Evolutionary conservation across 2,329 filamentous ascomycete species (phyloP).

Genomic region (Xylaria multiplex): DNA sequence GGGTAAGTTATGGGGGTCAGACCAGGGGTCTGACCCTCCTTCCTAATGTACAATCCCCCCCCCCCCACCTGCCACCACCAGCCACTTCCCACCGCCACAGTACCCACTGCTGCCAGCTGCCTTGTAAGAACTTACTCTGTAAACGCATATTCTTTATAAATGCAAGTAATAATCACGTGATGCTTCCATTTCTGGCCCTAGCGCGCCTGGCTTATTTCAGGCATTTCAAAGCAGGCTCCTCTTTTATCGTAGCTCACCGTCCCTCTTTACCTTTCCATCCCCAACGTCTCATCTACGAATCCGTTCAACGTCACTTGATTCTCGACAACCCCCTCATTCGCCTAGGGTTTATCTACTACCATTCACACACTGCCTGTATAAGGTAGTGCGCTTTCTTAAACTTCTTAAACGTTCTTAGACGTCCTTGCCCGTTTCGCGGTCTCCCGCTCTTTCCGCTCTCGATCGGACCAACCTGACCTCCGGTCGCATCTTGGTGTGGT

Average conservation of each 20-base stretch:
- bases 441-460: background rate
- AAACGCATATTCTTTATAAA: too few relatives aligned
- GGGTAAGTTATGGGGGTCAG: too few relatives aligned
- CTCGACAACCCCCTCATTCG: slow-evolving; percentile 8
- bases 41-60: too few relatives aligned
- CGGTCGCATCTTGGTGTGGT: slow-evolving; percentile 28
- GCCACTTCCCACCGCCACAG: too few relatives aligned
- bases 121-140: too few relatives aligned
- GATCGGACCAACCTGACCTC: slow-evolving; percentile 1
- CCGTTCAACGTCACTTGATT: slow-evolving; percentile 5
- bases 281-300: slow-evolving; percentile 9
- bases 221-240: slow-evolving; percentile 34
- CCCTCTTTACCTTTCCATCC: slow-evolving; percentile 19
- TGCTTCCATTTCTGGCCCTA: slow-evolving; percentile 19
- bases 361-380: background rate
- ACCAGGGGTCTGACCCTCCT: too few relatives aligned
- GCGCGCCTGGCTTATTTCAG: slow-evolving; percentile 37
- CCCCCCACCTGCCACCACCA: too few relatives aligned
- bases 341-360: background rate
- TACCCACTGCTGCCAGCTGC: background rate
- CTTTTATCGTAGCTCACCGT: slow-evolving; percentile 16
- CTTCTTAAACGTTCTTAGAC: background rate
- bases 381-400: background rate
- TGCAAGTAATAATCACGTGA: slow-evolving; percentile 27
- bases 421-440: background rate